phyloP scores from a whole-genome alignment of 768 basidiomycete species.

The Pleurotus cornucopiae region DNA sequence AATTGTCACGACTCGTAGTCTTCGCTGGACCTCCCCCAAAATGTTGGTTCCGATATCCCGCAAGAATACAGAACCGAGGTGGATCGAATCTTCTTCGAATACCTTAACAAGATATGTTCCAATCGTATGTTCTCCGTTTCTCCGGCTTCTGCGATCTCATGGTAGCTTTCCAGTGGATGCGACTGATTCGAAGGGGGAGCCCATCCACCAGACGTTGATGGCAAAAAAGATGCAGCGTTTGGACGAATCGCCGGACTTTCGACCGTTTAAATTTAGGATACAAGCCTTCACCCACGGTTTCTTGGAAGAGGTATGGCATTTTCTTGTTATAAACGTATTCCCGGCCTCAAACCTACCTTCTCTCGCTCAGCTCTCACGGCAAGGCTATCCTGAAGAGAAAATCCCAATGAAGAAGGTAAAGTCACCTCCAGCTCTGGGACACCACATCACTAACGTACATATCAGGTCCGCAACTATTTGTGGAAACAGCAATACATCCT shows the following conservation, averaged over 20 bases:
- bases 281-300: constrained; percentile 97
- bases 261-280: constrained; percentile 98
- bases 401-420: constrained; percentile 93
- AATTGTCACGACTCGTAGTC: constrained; percentile 3
- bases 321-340: background rate
- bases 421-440: constrained; percentile 16
- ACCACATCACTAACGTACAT: constrained; percentile 7
- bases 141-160: constrained; percentile 1
- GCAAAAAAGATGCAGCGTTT: constrained; percentile 98
- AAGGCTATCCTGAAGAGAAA: constrained; percentile 90
- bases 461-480: constrained; percentile 86
- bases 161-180: constrained; percentile 65
- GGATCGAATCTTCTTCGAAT: constrained; percentile 88
- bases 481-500: constrained; percentile 94
- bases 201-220: constrained; percentile 98
- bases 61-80: constrained; percentile 79
- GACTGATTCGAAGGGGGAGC: constrained; percentile 91
- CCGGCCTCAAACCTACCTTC: background rate
- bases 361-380: constrained; percentile 61
- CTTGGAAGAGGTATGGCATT: constrained; percentile 70
- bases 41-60: constrained; percentile 53
- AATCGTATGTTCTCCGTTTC: constrained; percentile 59
- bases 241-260: constrained; percentile 94
- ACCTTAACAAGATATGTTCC: constrained; percentile 83
- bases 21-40: constrained; percentile 9